Base-by-base conservation (phyloP, 2,329 filamentous ascomycete species). In the Exserohilum turcica region DNA sequence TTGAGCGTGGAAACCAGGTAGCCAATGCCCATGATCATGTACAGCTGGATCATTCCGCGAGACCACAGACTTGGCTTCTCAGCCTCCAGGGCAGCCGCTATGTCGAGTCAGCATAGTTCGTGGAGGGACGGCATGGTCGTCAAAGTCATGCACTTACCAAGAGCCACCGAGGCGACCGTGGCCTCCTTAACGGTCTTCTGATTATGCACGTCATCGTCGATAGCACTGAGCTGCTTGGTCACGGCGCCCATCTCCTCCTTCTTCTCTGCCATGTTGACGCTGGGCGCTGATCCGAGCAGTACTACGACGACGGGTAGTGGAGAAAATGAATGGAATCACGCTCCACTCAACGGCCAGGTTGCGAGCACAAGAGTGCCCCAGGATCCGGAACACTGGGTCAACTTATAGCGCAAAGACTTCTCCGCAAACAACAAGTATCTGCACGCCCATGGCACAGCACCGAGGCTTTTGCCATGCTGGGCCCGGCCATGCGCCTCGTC, bases 1-100 rank as follows among this genome's bases (percentile, higher is more conserved):
- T 72, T 72, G 52, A 72, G 62, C 5, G 70, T 72, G 9, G 68
- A 71, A 19, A 72, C 67, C 8, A 72, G 65, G 43, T 72, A 73
- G 1, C 68, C 68, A 24, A 73, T 57, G 43, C 61, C 67, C 67
- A 73, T 72, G 54, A 72, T 70, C 24, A 56, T 52, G 55, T 71
- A 73, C 12, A 73, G 60, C 51, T 72, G 56, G 2, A 73, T 52
- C 68, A 73, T 72, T 52, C 38, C 65, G 13, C 43, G 59, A 18
- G 70, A 73, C 36, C 54, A 55, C n/a, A 70, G 52, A 5, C 63
- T 69, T 7, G 69, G 69, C 47, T 68, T 71, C 24, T 68, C 63
- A n/a, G 65, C 68, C 54, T 71, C 67, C 6, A 73, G 36, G 24
- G 70, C 70, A 39, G 69, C 69, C 45, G 69, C 68, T 68, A 39